Percentiles rank a stretch among this genome's conserved stretches.
Evolutionary conservation across 1,284 basidiomycete genomes (phyloP).

Genomic region (Thecaphora frezii): DNA sequence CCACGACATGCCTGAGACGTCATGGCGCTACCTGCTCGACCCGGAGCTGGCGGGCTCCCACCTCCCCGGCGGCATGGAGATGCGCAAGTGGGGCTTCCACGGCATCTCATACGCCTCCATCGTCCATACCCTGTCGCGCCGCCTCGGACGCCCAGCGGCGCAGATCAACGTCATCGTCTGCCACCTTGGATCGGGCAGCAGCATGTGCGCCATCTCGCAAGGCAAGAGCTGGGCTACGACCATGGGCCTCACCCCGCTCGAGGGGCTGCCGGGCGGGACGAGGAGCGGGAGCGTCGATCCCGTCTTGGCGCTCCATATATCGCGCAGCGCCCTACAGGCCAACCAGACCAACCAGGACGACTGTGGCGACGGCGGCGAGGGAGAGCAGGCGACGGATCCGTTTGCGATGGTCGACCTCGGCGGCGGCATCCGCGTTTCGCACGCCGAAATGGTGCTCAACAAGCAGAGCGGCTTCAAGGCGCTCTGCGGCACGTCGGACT

Average conservation of each 20-base stretch:
- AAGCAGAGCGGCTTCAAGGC: slow-evolving; percentile 18
- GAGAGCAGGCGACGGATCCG: background rate
- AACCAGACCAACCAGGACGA: too few relatives aligned
- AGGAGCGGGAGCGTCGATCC: slow-evolving; percentile 23
- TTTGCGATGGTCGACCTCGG: slow-evolving; percentile 2
- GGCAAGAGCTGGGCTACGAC: slow-evolving; percentile 22
- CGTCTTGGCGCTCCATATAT: slow-evolving; percentile 18
- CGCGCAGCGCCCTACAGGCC: background rate
- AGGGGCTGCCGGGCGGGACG: slow-evolving; percentile 25
- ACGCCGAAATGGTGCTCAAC: slow-evolving; percentile 19
- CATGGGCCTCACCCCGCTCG: slow-evolving; percentile 29
- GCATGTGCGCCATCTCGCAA: slow-evolving; percentile 12
- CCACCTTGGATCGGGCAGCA: slow-evolving; percentile 20
- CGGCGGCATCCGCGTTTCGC: slow-evolving; percentile 3
- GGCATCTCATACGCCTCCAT: slow-evolving; percentile 19
- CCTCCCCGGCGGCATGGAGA: slow-evolving; percentile 17
- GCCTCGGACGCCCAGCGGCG: slow-evolving; percentile 1
- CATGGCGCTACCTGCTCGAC: slow-evolving; percentile 10
- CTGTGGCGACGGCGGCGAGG: background rate
- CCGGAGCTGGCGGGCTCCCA: slow-evolving; percentile 3
- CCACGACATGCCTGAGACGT: slow-evolving; percentile 5
- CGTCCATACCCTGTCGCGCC: slow-evolving; percentile 2
- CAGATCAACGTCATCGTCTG: slow-evolving; percentile 19
- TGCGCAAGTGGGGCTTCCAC: slow-evolving; percentile 27
- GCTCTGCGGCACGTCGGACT: slow-evolving; percentile 20